Conservation (phyloP, 2,329 filamentous ascomycete species). For the Falciphora oryzae region DNA sequence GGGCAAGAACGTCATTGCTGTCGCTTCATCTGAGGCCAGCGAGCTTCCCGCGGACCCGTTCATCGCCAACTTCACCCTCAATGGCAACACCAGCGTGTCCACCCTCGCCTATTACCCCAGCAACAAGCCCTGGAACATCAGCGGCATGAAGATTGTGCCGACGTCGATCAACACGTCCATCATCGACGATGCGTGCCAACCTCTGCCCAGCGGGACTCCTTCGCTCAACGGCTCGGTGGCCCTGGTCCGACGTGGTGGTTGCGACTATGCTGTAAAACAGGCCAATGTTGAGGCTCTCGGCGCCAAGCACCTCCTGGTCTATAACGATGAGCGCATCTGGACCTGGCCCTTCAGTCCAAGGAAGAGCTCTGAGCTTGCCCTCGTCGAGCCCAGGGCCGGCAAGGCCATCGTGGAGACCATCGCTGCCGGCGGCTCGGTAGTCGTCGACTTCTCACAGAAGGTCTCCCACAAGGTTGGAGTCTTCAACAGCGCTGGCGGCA, state of each 20-base stretch:
- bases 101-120: not conserved
- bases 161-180: slow-evolving; percentile 18
- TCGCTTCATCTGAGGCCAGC: slow-evolving; percentile 34
- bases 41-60: slow-evolving; percentile 16
- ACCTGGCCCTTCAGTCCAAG: not conserved
- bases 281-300: slow-evolving; percentile 24
- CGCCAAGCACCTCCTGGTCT: slow-evolving; percentile 27
- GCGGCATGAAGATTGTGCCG: slow-evolving; percentile 20
- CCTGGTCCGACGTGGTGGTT: slow-evolving; percentile 31
- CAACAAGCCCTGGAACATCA: slow-evolving; percentile 7
- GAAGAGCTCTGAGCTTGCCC: slow-evolving; percentile 1
- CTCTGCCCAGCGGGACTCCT: slow-evolving; percentile 30
- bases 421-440: slow-evolving; percentile 24
- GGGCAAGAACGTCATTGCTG: slow-evolving; percentile 35
- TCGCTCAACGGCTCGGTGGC: slow-evolving; percentile 35
- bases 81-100: not conserved
- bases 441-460: slow-evolving; percentile 30
- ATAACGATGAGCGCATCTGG: slow-evolving; percentile 13
- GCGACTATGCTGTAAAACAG: slow-evolving; percentile 20
- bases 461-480: slow-evolving; percentile 28
- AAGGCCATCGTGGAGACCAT: slow-evolving; percentile 25
- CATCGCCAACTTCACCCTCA: slow-evolving; percentile 11
- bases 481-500: slow-evolving; percentile 17
- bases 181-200: slow-evolving; percentile 30
- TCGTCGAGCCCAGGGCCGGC: slow-evolving; percentile 16